These are phyloP conservation scores for Rhamnella rubrinervis DNA, from an alignment of 331 rosid species.

Conservation along the genomic window DNA sequence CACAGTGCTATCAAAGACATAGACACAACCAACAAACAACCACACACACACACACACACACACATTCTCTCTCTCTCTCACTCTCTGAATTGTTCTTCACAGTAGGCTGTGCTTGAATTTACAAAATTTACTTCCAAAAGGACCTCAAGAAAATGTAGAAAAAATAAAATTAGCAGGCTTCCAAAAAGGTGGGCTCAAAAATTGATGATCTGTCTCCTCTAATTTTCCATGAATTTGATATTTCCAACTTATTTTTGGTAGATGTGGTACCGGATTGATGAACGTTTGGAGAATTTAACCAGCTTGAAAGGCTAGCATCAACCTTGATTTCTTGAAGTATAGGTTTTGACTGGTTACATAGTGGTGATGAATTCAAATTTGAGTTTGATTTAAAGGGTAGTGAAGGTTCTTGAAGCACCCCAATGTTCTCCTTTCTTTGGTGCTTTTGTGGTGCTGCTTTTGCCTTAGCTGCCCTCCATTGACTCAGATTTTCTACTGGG, in stretches of 20 bases:
- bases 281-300: conserved; percentile 47
- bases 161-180: not conserved
- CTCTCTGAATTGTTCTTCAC: conserved; percentile 2
- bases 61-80: not conserved
- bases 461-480: conserved; percentile 90
- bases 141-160: too few relatives aligned
- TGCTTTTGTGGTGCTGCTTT: conserved; percentile 50
- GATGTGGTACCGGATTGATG: conserved; percentile 26
- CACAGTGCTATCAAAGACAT: conserved; percentile 34
- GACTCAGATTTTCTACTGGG: conserved; percentile 76
- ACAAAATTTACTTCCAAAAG: too few relatives aligned
- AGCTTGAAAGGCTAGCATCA: conserved; percentile 77
- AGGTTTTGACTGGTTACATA: conserved; percentile 45
- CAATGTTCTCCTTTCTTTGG: conserved; percentile 59
- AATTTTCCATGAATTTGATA: conserved; percentile 13
- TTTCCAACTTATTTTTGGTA: not conserved
- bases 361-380: conserved; percentile 13
- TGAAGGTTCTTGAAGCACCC: conserved; percentile 21
- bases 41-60: not conserved
- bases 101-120: not conserved
- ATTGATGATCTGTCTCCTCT: not conserved
- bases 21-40: conserved; percentile 25
- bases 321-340: conserved; percentile 57
- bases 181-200: conserved; percentile 3
- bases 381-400: conserved; percentile 20